phyloP scores from a whole-genome alignment of 495 filamentous ascomycete species.

The Hyphodiscus hymeniophilus region DNA sequence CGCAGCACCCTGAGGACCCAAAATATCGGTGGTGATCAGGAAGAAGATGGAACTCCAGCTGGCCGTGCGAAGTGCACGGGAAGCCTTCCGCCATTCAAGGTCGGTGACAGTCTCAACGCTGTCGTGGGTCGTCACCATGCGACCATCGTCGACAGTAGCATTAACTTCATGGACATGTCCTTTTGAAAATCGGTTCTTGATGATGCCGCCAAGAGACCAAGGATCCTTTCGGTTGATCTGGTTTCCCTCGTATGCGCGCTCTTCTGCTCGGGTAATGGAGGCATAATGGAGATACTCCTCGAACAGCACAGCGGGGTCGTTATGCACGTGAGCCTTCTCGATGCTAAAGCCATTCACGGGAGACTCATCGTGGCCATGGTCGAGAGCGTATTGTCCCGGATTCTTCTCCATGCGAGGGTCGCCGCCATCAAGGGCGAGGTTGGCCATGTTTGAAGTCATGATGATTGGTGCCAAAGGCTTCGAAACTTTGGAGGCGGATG shows the following conservation, averaged over 20 bases:
- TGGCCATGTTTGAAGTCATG: constrained; percentile 6
- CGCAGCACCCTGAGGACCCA: constrained; percentile 43
- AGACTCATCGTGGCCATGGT: constrained; percentile 6
- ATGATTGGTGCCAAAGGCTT: background rate
- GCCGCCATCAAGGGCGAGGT: constrained; percentile 14
- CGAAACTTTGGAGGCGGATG: constrained; percentile 1
- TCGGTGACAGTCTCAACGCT: constrained; percentile 8
- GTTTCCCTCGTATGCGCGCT: constrained; percentile 27
- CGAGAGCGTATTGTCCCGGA: constrained; percentile 7
- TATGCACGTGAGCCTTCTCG: constrained; percentile 9
- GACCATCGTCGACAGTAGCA: constrained; percentile 4
- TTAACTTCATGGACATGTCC: constrained; percentile 8
- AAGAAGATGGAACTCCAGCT: constrained; percentile 44
- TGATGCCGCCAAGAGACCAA: constrained; percentile 21
- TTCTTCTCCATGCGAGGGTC: constrained; percentile 14
- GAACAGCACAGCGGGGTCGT: constrained; percentile 9
- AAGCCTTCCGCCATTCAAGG: constrained; percentile 32
- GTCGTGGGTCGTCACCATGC: constrained; percentile 6
- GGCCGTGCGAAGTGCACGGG: constrained; percentile 36
- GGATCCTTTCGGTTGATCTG: constrained; percentile 21
- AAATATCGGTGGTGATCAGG: constrained; percentile 47
- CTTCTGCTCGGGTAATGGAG: constrained; percentile 32
- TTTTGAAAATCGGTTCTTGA: constrained; percentile 25
- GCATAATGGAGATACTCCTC: constrained; percentile 44
- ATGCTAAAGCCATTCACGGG: constrained; percentile 2